These are phyloP conservation scores for Alternaria ventricosa DNA, from an alignment of 2,329 filamentous ascomycete species.

Conservation along the genomic window DNA sequence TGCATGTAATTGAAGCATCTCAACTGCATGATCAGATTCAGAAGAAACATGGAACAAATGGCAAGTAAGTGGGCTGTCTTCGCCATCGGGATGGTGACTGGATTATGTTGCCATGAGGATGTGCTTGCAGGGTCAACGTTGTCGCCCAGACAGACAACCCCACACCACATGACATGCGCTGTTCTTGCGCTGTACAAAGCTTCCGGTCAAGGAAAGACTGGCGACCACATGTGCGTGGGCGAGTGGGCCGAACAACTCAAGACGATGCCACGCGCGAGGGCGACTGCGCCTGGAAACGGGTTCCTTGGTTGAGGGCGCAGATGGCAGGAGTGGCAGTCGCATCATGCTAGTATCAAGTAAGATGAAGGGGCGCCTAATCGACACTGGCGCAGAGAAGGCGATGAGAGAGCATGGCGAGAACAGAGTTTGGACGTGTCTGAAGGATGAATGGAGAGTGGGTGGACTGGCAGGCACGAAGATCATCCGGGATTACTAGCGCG, in stretches of 20 bases:
- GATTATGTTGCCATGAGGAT: neutral
- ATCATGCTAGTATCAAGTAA: neutral
- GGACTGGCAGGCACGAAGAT: slow-evolving; percentile 16
- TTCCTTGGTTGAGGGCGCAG: neutral
- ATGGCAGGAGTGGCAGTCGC: neutral
- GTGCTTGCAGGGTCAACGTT: neutral
- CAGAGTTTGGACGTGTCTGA: neutral
- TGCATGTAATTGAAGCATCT: neutral
- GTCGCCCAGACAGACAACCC: neutral
- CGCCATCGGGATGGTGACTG: neutral
- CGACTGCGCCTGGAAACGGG: neutral
- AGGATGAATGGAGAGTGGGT: neutral
- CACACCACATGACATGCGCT: slow-evolving; percentile 6
- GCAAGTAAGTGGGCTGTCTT: neutral
- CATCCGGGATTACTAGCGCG: slow-evolving; percentile 11
- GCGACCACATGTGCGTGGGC: neutral
- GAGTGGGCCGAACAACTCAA: slow-evolving; percentile 5
- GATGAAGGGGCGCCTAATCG: neutral
- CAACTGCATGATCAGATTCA: neutral
- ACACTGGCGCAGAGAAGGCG: neutral
- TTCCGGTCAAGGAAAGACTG: neutral
- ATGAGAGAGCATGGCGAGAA: neutral
- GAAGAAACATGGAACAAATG: neutral
- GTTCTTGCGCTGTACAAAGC: slow-evolving; percentile 12
- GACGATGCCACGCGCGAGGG: neutral